These are phyloP conservation scores for Debaryomyces castellii DNA, from an alignment of 805 yeast species.

Conservation along the genomic window DNA sequence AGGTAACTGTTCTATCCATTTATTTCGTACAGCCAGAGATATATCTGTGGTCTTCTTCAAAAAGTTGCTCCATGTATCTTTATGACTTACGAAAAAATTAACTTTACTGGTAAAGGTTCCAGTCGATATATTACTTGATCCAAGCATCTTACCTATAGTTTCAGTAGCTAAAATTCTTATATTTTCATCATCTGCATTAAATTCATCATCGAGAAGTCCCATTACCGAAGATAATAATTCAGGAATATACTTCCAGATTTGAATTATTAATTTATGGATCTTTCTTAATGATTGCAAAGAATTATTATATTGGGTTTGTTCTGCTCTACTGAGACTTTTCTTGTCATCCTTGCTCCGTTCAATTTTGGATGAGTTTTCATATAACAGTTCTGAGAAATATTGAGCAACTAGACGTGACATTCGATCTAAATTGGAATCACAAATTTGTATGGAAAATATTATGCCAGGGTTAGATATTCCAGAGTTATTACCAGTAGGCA, in stretches of 20 bases:
- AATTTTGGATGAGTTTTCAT: constrained; percentile 41
- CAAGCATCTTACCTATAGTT: constrained; percentile 67
- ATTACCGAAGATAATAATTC: constrained; percentile 70
- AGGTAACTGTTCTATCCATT: constrained; percentile 67
- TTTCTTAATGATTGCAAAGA: constrained; percentile 49
- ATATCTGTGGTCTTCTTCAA: constrained; percentile 71
- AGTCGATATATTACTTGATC: constrained; percentile 14
- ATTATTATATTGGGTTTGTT: constrained; percentile 12
- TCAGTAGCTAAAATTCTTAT: constrained; percentile 69
- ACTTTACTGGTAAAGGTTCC: constrained; percentile 43
- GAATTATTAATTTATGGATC: constrained; percentile 61
- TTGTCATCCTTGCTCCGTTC: constrained; percentile 20
- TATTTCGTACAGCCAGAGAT: constrained; percentile 58
- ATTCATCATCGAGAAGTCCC: constrained; percentile 78
- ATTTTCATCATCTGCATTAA: constrained; percentile 65
- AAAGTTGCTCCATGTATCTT: constrained; percentile 69
- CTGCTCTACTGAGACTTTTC: constrained; percentile 10
- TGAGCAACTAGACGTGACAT: constrained; percentile 76
- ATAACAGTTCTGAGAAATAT: constrained; percentile 73
- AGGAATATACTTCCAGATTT: constrained; percentile 78
- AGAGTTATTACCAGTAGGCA: constrained; percentile 19
- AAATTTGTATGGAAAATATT: constrained; percentile 62
- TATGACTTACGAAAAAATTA: constrained; percentile 58
- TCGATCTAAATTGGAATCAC: constrained; percentile 68
- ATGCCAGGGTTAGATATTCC: constrained; percentile 56